These are phyloP conservation scores for Coniella lustricola DNA, from an alignment of 2,329 filamentous ascomycete genomes.

Conservation along the genomic window DNA sequence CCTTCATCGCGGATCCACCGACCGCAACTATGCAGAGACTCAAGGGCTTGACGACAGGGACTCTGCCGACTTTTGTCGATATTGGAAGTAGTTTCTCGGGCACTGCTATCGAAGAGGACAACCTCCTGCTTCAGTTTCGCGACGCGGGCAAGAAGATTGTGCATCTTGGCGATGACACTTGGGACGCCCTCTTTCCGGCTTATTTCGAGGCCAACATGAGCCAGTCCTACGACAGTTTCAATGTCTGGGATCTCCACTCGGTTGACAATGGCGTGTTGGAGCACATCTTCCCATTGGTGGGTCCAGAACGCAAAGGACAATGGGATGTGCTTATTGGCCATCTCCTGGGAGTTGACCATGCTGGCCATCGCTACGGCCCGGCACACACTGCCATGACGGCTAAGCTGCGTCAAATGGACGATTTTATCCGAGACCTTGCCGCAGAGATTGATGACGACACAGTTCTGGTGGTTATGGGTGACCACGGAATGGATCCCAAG, in stretches of 20 bases:
- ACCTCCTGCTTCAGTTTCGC: constrained; percentile 61
- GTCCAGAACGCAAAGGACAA: constrained; percentile 53
- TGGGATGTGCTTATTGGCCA: constrained; percentile 98
- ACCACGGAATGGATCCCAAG: constrained; percentile 96
- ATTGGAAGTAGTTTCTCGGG: constrained; percentile 92
- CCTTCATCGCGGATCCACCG: constrained; percentile 95
- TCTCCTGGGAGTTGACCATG: constrained; percentile 92
- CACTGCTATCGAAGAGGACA: constrained; percentile 89
- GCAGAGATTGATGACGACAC: constrained; percentile 74
- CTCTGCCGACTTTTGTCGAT: constrained; percentile 89
- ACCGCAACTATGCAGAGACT: constrained; percentile 87
- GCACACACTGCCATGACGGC: constrained; percentile 86
- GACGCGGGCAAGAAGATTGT: constrained; percentile 67
- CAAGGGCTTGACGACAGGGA: constrained; percentile 92
- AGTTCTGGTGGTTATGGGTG: constrained; percentile 92
- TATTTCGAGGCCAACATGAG: constrained; percentile 87
- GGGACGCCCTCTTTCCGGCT: constrained; percentile 87
- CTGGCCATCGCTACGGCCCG: constrained; percentile 91
- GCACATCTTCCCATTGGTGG: constrained; percentile 78
- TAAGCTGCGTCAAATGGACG: constrained; percentile 89
- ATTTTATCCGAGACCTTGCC: constrained; percentile 65
- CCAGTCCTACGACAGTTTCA: constrained; percentile 89
- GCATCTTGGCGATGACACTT: constrained; percentile 96
- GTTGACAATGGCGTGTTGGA: constrained; percentile 93
- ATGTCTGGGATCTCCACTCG: constrained; percentile 95